Conservation (phyloP, 345 rosid genomes). For the Moricandia arvensis region DNA sequence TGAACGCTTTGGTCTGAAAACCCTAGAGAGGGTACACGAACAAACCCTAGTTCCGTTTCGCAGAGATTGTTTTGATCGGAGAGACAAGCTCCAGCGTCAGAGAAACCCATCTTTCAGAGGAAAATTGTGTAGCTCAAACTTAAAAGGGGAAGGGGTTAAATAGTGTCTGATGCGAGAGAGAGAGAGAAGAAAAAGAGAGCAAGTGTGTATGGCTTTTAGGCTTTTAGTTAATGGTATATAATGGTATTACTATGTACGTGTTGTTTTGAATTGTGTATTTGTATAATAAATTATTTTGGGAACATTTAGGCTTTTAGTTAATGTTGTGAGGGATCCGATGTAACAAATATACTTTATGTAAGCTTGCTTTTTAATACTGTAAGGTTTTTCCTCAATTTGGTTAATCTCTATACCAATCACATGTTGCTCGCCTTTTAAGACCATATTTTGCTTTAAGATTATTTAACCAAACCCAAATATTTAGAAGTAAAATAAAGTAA, state of each 20-base stretch:
- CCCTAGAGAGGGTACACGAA: constrained; percentile 14
- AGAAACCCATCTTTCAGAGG: constrained; percentile 28
- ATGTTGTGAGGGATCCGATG: constrained; percentile 42
- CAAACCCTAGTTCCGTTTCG: constrained; percentile 8
- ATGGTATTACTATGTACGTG: not conserved
- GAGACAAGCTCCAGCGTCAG: constrained; percentile 9
- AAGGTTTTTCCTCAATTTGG: constrained; percentile 16
- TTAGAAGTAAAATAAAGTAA: not conserved
- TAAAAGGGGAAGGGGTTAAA: not conserved
- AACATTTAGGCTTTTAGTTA: constrained; percentile 33
- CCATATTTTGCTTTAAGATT: constrained; percentile 29
- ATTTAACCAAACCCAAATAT: constrained; percentile 4
- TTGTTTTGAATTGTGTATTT: not conserved
- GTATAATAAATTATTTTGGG: not conserved
- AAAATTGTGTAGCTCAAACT: constrained; percentile 11
- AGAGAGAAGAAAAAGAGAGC: not conserved
- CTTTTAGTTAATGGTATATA: constrained; percentile 24
- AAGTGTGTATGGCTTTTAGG: constrained; percentile 11
- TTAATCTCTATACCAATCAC: constrained; percentile 36
- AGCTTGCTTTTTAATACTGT: constrained; percentile 24
- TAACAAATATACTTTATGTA: constrained; percentile 38
- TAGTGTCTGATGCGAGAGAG: not conserved
- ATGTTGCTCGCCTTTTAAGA: constrained; percentile 32
- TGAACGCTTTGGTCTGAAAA: constrained; percentile 15
- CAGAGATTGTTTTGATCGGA: constrained; percentile 21